These are phyloP conservation scores for Colletotrichum sp. DNA, from an alignment of 2,329 filamentous ascomycete species.

Conservation along the genomic window DNA sequence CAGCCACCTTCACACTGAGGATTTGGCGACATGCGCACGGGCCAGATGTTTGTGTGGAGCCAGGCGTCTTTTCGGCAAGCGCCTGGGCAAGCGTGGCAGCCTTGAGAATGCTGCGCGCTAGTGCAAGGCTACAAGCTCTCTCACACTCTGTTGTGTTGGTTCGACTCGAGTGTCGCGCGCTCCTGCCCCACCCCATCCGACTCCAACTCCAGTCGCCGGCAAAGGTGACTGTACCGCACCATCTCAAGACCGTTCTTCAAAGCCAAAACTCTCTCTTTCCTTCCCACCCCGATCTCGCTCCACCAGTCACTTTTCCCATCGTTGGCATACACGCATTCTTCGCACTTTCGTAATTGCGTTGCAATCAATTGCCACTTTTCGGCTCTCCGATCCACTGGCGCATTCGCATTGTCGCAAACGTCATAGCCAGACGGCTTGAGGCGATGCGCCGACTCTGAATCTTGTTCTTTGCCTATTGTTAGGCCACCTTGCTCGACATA, in stretches of 20 bases:
- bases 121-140: constrained; percentile 13
- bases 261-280: background rate
- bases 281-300: background rate
- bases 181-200: constrained; percentile 9
- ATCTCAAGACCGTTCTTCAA: background rate
- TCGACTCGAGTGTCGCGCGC: background rate
- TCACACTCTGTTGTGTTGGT: constrained; percentile 3
- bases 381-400: background rate
- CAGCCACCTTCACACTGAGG: background rate
- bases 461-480: background rate
- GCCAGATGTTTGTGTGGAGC: constrained; percentile 10
- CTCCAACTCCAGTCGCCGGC: background rate
- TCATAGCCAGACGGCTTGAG: background rate
- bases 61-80: background rate
- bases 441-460: background rate
- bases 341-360: background rate
- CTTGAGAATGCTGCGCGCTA: constrained; percentile 1
- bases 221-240: background rate
- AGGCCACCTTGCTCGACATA: background rate
- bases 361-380: background rate
- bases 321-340: background rate
- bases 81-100: constrained; percentile 3
- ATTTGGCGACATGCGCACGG: background rate
- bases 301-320: background rate
- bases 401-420: constrained; percentile 10